phyloP scores from a whole-genome alignment of 1,139 yeast species.

The Blastobotrys aristatus region DNA sequence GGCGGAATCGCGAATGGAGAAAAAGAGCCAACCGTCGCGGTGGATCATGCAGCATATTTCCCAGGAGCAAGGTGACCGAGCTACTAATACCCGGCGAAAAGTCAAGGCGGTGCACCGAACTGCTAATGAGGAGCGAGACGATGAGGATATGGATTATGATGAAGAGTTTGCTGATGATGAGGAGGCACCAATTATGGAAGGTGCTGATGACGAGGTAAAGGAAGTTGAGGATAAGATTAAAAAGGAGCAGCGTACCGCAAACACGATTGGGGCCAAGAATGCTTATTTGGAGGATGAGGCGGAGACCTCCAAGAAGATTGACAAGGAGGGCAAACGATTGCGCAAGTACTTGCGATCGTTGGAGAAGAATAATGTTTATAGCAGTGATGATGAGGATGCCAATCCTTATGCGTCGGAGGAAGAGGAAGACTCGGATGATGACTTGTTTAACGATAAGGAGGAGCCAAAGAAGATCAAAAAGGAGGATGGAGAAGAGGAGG shows the following conservation, averaged over 20 bases:
- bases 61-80: conserved; percentile 43
- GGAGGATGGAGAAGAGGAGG: conserved; percentile 19
- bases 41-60: conserved; percentile 95
- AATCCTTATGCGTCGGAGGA: conserved; percentile 76
- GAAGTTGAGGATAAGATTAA: conserved; percentile 85
- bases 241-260: conserved; percentile 84
- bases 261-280: conserved; percentile 46
- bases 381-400: conserved; percentile 69
- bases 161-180: conserved; percentile 99
- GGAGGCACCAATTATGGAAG: conserved; percentile 97
- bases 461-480: conserved; percentile 7
- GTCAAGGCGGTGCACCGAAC: conserved; percentile 59
- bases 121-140: conserved; percentile 38
- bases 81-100: conserved; percentile 17
- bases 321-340: conserved; percentile 84
- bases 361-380: conserved; percentile 86
- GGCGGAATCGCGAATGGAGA: conserved; percentile 93
- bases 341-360: conserved; percentile 79
- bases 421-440: conserved; percentile 33
- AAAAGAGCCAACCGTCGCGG: conserved; percentile 65
- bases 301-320: conserved; percentile 69
- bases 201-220: conserved; percentile 91
- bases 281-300: conserved; percentile 57
- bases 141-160: conserved; percentile 88
- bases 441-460: conserved; percentile 15